Evolutionary conservation across 257 asterid genomes (phyloP).

Genomic region (Ilex asprella): DNA sequence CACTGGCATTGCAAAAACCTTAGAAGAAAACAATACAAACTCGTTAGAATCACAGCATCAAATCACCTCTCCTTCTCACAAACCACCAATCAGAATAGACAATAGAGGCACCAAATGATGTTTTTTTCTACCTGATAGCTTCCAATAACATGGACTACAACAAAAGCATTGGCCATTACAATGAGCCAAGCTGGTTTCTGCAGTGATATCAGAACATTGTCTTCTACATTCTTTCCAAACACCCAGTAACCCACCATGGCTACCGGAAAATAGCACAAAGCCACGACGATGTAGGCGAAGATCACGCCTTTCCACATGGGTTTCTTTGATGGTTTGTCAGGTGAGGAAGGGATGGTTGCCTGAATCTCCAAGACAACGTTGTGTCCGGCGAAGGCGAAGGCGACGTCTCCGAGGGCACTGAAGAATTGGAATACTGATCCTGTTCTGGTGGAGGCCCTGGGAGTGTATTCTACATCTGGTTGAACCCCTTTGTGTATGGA

Average conservation of each 20-base stretch:
- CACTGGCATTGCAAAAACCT: constrained; percentile 54
- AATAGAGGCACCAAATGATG: too few species aligned
- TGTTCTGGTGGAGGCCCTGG: constrained; percentile 19
- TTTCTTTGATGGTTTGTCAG: constrained; percentile 35
- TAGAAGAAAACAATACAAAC: not conserved
- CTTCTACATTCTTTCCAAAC: constrained; percentile 35
- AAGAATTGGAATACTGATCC: constrained; percentile 32
- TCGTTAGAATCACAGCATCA: too few species aligned
- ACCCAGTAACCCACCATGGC: constrained; percentile 35
- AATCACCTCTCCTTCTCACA: too few species aligned
- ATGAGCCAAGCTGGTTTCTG: constrained; percentile 45
- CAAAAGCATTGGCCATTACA: constrained; percentile 32
- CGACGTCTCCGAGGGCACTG: constrained; percentile 47
- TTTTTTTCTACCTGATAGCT: constrained; percentile 40
- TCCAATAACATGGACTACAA: constrained; percentile 48
- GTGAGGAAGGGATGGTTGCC: constrained; percentile 43
- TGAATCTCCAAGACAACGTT: constrained; percentile 57
- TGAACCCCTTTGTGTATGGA: constrained; percentile 19
- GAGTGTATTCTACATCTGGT: constrained; percentile 22
- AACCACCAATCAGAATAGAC: too few species aligned
- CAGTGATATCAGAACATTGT: constrained; percentile 33
- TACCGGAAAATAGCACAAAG: constrained; percentile 48
- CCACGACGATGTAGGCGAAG: constrained; percentile 33
- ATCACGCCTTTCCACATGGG: constrained; percentile 46
- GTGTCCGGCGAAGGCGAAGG: constrained; percentile 48